Conservation (phyloP, 768 basidiomycete genomes). For the Naganishia antarctica region DNA sequence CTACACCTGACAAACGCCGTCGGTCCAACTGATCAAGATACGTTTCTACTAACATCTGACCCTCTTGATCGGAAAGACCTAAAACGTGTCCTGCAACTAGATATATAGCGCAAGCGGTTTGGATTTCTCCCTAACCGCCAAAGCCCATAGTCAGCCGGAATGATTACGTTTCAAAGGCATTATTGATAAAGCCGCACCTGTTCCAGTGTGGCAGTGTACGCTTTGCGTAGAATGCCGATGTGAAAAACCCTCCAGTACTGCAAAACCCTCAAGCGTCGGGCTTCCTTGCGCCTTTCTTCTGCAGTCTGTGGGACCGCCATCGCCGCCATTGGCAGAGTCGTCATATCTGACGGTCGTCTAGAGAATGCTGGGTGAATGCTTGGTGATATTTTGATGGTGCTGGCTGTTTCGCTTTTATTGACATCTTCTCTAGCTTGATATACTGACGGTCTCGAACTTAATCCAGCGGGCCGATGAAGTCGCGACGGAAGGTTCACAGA, state of each 20-base stretch:
- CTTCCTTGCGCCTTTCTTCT: conserved; percentile 3
- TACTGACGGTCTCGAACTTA: neutral
- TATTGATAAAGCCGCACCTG: too few relatives aligned
- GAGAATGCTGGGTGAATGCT: conserved; percentile 3
- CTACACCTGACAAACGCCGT: conserved; percentile 11
- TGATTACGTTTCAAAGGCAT: too few relatives aligned
- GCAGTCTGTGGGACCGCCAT: neutral
- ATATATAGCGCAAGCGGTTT: conserved; percentile 23
- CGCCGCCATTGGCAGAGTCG: conserved; percentile 2
- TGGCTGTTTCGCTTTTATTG: conserved; percentile 11
- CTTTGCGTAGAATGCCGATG: conserved; percentile 3
- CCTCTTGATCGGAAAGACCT: conserved; percentile 1
- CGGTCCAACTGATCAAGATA: conserved; percentile 29
- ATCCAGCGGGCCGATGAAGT: neutral
- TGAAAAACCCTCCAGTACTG: conserved; percentile 15
- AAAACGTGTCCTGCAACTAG: conserved; percentile 1
- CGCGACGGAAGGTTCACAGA: neutral
- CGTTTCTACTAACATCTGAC: conserved; percentile 15
- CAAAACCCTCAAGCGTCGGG: conserved; percentile 1
- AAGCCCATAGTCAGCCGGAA: too few relatives aligned
- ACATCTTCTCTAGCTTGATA: conserved; percentile 6
- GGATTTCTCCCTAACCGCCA: conserved; percentile 26
- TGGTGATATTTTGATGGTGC: conserved; percentile 3
- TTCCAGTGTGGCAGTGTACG: conserved; percentile 4
- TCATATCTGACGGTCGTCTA: conserved; percentile 13